Base-by-base conservation (phyloP, 495 filamentous ascomycete species). In the Penicillium manginii region DNA sequence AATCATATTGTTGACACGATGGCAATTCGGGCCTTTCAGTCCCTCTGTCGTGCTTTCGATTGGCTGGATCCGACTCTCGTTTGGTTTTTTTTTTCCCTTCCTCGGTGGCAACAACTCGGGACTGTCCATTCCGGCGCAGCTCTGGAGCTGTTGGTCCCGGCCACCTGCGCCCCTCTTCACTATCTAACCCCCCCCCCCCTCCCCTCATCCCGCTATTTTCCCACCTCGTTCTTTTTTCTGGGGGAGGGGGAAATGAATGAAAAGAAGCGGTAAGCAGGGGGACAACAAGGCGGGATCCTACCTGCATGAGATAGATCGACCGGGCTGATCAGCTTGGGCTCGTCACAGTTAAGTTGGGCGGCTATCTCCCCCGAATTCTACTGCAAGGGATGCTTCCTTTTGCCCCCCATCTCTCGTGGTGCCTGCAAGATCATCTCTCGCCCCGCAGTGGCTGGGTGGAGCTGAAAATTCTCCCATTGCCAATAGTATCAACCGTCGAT, bases 361-460 rank as follows among this genome's bases (percentile, higher is more conserved):
- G 48, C 55, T 43, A 35, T 37, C 23, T 40, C 22, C 45, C 45
- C 45, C 45, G 21, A 33, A 49, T 35, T 35, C 43, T 19, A n/a
- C 39, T 22, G 59, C 54, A 59, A 59, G 48, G 60, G 64, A 60
- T 53, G 48, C 50, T 35, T 48, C 46, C 49, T 42, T 45, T 57
- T 51, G 45, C 52, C 40, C 45, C 58, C 58, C 22, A 11, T 45
- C 39, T 57, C 60, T 65, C 58, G 45, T 55, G 26, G 49, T 62
- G 40, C 45, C 61, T 69, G 63, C 66, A 58, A 64, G 64, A 69
- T 69, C 66, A 63, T 67, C 66, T 62, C 50, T n/a, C 59, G 67
- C 64, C 67, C 67, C 67, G 64, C 67, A 65, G 51, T 66, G 63
- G 57, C 63, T 56, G 29, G 46, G 35, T 39, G 47, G 48, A 51